Conservation (phyloP, 2,329 filamentous ascomycete species). For the Calonectria pseudoturangicola region DNA sequence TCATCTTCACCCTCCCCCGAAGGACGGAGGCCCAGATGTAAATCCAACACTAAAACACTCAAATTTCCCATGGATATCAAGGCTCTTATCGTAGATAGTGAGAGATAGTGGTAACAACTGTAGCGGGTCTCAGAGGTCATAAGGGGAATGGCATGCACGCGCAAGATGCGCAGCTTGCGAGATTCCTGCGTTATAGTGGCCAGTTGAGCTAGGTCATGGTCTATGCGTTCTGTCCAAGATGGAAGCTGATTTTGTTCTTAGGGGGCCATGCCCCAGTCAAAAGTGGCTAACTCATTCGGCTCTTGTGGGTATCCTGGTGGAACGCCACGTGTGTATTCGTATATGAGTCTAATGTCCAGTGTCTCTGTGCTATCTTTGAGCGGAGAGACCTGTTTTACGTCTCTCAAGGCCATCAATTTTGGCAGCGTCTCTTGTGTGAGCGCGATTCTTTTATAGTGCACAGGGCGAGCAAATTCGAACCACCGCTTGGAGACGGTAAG, state of each 20-base stretch:
- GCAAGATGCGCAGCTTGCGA: conserved; percentile 37
- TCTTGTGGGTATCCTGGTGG: neutral
- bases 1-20: conserved; percentile 11
- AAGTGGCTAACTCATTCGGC: neutral
- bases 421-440: conserved; percentile 36
- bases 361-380: conserved; percentile 39
- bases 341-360: conserved; percentile 33
- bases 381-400: neutral
- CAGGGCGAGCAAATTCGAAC: conserved; percentile 44
- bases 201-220: conserved; percentile 42
- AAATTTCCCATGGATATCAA: conserved; percentile 44
- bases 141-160: conserved; percentile 35
- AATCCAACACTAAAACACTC: conserved; percentile 43
- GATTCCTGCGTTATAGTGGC: conserved; percentile 34
- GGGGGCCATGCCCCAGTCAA: conserved; percentile 2
- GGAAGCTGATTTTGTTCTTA: neutral
- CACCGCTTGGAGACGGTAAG: conserved; percentile 48
- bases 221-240: conserved; percentile 30
- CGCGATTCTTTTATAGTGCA: conserved; percentile 33
- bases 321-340: conserved; percentile 14
- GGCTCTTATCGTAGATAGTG: conserved; percentile 39
- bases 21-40: conserved; percentile 30
- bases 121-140: conserved; percentile 18
- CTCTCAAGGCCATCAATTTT: conserved; percentile 9
- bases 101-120: conserved; percentile 39